Evolutionary conservation across 2,329 filamentous ascomycete genomes (phyloP), one percentile per base, ranked within the genome.

Genomic region (Monilinia laxa): DNA sequence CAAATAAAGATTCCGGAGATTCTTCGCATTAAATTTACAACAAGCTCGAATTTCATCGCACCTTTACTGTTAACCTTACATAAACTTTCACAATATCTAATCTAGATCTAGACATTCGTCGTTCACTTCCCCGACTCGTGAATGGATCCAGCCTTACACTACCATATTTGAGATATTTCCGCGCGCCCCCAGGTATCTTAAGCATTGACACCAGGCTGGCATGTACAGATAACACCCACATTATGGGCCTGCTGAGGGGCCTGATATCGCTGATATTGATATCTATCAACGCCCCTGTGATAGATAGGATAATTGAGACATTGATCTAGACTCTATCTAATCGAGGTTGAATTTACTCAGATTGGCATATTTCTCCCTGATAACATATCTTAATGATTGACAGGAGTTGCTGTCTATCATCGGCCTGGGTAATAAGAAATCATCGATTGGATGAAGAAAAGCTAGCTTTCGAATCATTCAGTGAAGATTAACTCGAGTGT

Each of bases 351-450:
- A 60, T 49, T 49, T 35, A 60, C 42, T 60, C 28, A 20, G 40
- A 51, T 51, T 23, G 45, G 58, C 31, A 51, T 62, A 62, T 62
- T 28, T 62, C 58, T 62, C 58, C 58, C 45, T 12, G 64, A 40
- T 25, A 53, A 63, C 56, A 68, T n/a, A 68, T 55, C 58, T 66
- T 23, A 31, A 56, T 31, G 28, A 66, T 62, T 45, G 51, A 62
- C 57, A 51, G 56, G 31, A 62, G 55, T 52, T 23, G 20, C 31
- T 14, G 31, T 6, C 31, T 35, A n/a, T 25, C 14, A 31, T 51
- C 31, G 28, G n/a, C 31, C 7, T 62, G 31, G 45, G 16, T 25
- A 14, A 3, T 9, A 40, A 20, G 9, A 4, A 10, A 4, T 25
- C 20, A 51, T 51, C 28, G 18, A 38, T 60, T 25, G 14, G 49